Evolutionary conservation across 1,284 basidiomycete species (phyloP).

Genomic region (Ganoderma meredithae): DNA sequence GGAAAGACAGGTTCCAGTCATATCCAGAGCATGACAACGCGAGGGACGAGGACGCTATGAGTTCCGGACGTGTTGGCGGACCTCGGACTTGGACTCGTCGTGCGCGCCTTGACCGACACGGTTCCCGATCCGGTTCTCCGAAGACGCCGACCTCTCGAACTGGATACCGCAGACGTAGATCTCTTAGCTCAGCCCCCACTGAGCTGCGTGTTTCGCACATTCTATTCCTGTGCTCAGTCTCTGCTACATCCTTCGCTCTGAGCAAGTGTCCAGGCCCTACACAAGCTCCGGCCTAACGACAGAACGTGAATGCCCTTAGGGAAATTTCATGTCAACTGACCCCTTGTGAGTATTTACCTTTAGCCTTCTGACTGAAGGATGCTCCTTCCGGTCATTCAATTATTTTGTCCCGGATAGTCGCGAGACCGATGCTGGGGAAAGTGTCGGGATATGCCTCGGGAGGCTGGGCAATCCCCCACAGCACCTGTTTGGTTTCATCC

Average conservation of each 20-base stretch:
- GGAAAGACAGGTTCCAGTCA: neutral
- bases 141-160: too few species aligned
- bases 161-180: too few species aligned
- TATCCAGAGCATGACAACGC: neutral
- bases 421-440: neutral
- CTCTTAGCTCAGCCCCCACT: too few species aligned
- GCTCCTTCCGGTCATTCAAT: constrained; percentile 8
- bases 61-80: neutral
- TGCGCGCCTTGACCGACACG: too few species aligned
- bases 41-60: neutral
- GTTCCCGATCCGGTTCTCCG: too few species aligned
- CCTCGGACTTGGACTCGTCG: too few species aligned
- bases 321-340: constrained; percentile 31
- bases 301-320: constrained; percentile 8
- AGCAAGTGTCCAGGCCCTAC: neutral
- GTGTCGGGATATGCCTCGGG: neutral
- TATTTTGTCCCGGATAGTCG: neutral
- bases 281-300: neutral
- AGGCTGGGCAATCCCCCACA: neutral
- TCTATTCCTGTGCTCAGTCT: neutral
- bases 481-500: neutral
- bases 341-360: constrained; percentile 28
- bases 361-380: constrained; percentile 28
- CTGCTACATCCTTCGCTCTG: neutral
- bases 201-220: neutral